Base-by-base conservation (phyloP, 2,329 filamentous ascomycete genomes). In the Scleromitrula shiraiana region DNA sequence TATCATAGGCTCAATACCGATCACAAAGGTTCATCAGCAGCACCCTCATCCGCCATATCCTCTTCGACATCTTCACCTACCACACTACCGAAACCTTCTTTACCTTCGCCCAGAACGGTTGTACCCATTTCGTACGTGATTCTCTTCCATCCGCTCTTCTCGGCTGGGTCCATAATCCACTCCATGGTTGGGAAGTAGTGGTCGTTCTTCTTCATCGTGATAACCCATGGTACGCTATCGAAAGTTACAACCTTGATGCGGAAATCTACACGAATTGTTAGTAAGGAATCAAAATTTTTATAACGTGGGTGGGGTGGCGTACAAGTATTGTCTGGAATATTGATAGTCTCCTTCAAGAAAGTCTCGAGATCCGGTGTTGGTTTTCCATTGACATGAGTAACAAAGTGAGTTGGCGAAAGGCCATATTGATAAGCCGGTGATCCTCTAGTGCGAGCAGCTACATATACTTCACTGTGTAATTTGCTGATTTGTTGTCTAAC, bases 171-270 rank as follows among this genome's bases (percentile, higher is more conserved):
- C 65, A 83, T 83, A 66, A 80, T 76, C 74, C 80, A 83, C 60
- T 85, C 82, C 66, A 80, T 77, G 0, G 80, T 84, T 0, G 82
- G 81, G 67, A 85, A 85, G 66, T 98, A 98, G 68, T 98, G 93
- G 64, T 98, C 91, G 59, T 96, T 96, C 78, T 97, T 97, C 81
- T 98, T 98, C 87, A 98, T 95, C 7, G 93, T 98, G 32, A 94
- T 88, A n/a, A 98, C 89, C 89, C 93, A 98, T 3, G 91, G 91
- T 8, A 98, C 89, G 61, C 94, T 95, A 66, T 98, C 93, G 62
- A 98, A 98, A 0, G 93, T 97, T 66, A 97, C 88, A n/a, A 93
- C 88, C 66, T 91, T 90, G 45, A 98, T 75, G 15, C 93, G 83
- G 80, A 98, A 98, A 69, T 98, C 81, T 84, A 49, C 24, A 17